These are phyloP conservation scores for Drosera spatulata DNA, from an alignment of 179 eudicot species.

Conservation along the genomic window DNA sequence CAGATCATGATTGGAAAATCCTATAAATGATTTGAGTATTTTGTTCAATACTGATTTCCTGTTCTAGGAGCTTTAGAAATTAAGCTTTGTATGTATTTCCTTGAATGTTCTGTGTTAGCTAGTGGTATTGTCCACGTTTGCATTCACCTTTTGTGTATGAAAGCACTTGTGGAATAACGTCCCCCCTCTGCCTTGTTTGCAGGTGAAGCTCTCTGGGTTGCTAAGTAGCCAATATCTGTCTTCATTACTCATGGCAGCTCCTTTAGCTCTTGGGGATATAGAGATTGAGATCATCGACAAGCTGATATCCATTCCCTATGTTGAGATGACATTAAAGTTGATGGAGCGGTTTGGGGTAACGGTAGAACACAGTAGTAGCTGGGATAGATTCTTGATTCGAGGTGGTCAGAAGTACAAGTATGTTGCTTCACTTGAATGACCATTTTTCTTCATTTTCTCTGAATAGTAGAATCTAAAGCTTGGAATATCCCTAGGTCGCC, in stretches of 20 bases:
- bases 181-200: conserved; percentile 6
- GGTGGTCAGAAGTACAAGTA: conserved; percentile 97
- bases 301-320: conserved; percentile 92
- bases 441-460: too few relatives aligned
- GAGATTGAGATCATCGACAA: conserved; percentile 92
- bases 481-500: conserved; percentile 56
- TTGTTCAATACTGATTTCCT: too few relatives aligned
- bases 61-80: too few relatives aligned
- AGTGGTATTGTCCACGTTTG: too few relatives aligned
- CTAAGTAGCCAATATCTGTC: conserved; percentile 98
- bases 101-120: too few relatives aligned
- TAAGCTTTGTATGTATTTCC: too few relatives aligned
- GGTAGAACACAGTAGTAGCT: conserved; percentile 30
- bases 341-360: conserved; percentile 93
- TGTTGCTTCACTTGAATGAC: conserved; percentile 9
- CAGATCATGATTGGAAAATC: too few relatives aligned
- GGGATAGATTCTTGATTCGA: conserved; percentile 65
- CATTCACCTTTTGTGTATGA: too few relatives aligned
- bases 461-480: too few relatives aligned
- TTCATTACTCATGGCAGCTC: conserved; percentile 95
- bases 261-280: conserved; percentile 86
- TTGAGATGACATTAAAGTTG: conserved; percentile 93
- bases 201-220: conserved; percentile 98
- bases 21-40: too few relatives aligned
- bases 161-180: too few relatives aligned